Evolutionary conservation across 2,329 filamentous ascomycete genomes (phyloP), one percentile per base, ranked within the genome.

Genomic region (Aspergillus felis): DNA sequence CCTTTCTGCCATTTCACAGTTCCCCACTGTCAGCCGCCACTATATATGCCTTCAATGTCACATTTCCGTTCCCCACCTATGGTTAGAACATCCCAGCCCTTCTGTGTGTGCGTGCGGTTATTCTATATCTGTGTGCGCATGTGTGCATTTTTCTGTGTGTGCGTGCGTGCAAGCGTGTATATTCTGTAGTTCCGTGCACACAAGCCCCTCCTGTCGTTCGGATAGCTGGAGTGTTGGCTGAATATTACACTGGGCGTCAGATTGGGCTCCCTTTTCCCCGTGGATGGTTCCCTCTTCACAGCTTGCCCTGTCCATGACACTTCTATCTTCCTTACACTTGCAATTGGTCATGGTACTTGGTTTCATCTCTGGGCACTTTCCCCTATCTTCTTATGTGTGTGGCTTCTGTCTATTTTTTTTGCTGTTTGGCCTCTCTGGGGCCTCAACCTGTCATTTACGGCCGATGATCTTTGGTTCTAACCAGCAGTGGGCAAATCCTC

Each of bases 31-130:
- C 12, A 55, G 46, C 46, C 56, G 41, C 56, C 53, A 47, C 53
- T 41, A 20, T 44, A 28, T 50, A 41, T 50, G 42, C 29, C 38
- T 29, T 51, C 47, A 46, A 12, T 24, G 22, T 46, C 42, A 46
- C 22, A 32, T 58, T 47, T 14, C 42, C 22, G 28, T 54, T 60
- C 57, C 47, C 55, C 59, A 56, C 57, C 57, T 20, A 47, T 56
- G 41, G 28, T 55, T 38, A 51, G 42, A 27, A 27, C 27, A 35
- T 56, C 46, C 20, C 50, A 32, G 27, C 44, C 48, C 29, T 55
- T 57, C 17, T 24, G 48, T 27, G 27, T 14, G 44, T 41, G 55
- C 10, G 41, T 50, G 50, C 22, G 29, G 29, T 24, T 49, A 53
- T 27, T 28, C 20, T 51, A 24, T 32, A 22, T n/a, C 22, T 35